Evolutionary conservation across 495 filamentous ascomycete species (phyloP).

Genomic region (Hypoxylon crocopeplum): DNA sequence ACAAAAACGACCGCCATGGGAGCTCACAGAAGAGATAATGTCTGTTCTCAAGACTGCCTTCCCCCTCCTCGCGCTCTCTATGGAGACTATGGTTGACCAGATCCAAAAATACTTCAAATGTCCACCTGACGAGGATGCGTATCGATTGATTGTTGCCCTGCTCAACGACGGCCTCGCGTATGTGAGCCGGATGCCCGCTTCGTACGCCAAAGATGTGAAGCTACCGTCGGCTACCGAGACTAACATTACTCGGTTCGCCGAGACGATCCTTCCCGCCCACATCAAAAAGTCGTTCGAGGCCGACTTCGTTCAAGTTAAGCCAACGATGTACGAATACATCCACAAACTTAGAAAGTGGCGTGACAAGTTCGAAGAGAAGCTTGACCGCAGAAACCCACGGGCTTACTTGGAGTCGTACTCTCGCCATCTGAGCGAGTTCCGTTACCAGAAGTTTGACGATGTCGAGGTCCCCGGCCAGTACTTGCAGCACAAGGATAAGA

Average conservation of each 20-base stretch:
- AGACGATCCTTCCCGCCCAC: conserved; percentile 91
- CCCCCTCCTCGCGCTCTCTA: conserved; percentile 91
- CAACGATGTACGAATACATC: conserved; percentile 97
- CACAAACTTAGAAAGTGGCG: conserved; percentile 96
- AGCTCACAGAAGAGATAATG: conserved; percentile 94
- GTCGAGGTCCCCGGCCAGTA: conserved; percentile 99
- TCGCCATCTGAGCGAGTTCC: conserved; percentile 91
- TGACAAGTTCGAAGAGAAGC: conserved; percentile 96
- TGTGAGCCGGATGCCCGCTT: conserved; percentile 81
- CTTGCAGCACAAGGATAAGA: conserved; percentile 95
- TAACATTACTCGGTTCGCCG: conserved; percentile 95
- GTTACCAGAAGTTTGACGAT: conserved; percentile 97
- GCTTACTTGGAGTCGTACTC: conserved; percentile 81
- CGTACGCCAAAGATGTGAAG: conserved; percentile 90
- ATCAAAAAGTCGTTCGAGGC: conserved; percentile 94
- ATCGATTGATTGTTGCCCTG: conserved; percentile 94
- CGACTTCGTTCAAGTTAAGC: conserved; percentile 92
- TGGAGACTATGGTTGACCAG: conserved; percentile 99
- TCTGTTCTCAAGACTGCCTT: conserved; percentile 93
- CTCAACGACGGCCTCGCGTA: conserved; percentile 92
- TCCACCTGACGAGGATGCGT: conserved; percentile 96
- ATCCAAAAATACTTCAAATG: conserved; percentile 99
- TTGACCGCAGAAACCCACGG: conserved; percentile 78
- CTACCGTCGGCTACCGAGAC: conserved; percentile 87
- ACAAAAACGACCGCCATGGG: conserved; percentile 85